Evolutionary conservation across 2,329 filamentous ascomycete species (phyloP).

Genomic region (Aspergillus udagawae): DNA sequence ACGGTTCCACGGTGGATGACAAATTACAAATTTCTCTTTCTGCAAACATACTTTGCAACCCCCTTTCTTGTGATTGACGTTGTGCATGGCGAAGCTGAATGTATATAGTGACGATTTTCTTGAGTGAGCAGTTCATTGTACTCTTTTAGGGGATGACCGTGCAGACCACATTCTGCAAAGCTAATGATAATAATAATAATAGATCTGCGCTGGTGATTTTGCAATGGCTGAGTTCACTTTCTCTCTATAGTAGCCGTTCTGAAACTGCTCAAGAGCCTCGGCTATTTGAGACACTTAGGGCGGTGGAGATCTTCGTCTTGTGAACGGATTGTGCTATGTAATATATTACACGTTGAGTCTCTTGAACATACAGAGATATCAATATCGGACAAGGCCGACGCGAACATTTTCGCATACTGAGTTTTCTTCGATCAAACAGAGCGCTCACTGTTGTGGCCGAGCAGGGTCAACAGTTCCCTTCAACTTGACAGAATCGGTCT

Average conservation of each 20-base stretch:
- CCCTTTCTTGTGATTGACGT: slow-evolving; percentile 7
- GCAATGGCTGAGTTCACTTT: slow-evolving; percentile 5
- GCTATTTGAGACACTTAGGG: not conserved
- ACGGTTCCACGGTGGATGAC: slow-evolving; percentile 5
- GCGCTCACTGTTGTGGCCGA: slow-evolving; percentile 20
- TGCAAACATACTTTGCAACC: slow-evolving; percentile 1
- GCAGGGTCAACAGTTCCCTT: slow-evolving; percentile 46
- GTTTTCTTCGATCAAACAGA: slow-evolving; percentile 4
- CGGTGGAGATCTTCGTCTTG: not conserved
- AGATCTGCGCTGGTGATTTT: slow-evolving; percentile 2
- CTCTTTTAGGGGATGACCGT: not conserved
- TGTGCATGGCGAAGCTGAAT: slow-evolving; percentile 11
- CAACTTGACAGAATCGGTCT: slow-evolving; percentile 52
- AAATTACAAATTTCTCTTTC: slow-evolving; percentile 4
- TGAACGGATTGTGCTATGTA: not conserved
- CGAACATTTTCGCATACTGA: not conserved
- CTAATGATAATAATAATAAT: slow-evolving; percentile 12
- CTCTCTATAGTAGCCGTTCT: slow-evolving; percentile 1
- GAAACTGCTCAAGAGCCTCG: not conserved
- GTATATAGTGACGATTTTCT: slow-evolving; percentile 12
- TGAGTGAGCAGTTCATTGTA: slow-evolving; percentile 5
- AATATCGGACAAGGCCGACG: not conserved
- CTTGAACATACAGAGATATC: not conserved
- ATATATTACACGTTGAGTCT: not conserved
- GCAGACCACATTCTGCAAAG: not conserved